Percentiles rank a stretch among this genome's conserved stretches.
Conservation (phyloP, 768 basidiomycete species). For the Mrakia gelida region DNA sequence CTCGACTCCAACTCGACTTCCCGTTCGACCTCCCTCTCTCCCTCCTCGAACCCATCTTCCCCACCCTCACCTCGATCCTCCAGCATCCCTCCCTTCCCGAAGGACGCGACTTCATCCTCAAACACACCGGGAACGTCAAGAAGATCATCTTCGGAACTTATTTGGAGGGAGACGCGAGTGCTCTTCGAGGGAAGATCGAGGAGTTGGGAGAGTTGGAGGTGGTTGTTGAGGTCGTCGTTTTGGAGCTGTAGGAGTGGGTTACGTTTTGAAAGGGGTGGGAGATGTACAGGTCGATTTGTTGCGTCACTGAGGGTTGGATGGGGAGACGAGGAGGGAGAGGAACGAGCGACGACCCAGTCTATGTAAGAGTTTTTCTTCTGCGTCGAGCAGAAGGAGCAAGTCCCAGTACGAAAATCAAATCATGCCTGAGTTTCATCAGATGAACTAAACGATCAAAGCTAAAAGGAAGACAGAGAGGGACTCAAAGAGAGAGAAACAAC, state of each 20-base stretch:
- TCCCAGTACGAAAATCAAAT: too few species aligned
- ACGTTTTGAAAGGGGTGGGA: too few species aligned
- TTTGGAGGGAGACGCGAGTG: not conserved
- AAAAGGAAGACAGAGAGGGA: too few species aligned
- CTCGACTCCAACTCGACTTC: not conserved
- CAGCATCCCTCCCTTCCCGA: not conserved
- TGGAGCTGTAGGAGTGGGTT: not conserved
- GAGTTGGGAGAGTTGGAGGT: not conserved
- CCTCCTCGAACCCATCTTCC: not conserved
- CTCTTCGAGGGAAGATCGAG: not conserved
- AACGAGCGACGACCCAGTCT: too few species aligned
- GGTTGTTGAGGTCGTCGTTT: not conserved
- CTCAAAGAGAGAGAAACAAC: too few species aligned
- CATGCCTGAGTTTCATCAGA: too few species aligned
- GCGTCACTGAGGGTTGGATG: too few species aligned
- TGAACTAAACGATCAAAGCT: too few species aligned
- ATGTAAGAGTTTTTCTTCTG: too few species aligned
- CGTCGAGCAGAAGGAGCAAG: too few species aligned
- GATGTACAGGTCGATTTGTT: too few species aligned
- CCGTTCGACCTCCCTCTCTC: not conserved
- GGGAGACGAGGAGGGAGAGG: too few species aligned
- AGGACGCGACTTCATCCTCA: not conserved
- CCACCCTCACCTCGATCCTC: not conserved
- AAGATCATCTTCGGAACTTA: not conserved
- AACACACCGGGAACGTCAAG: not conserved